Evolutionary conservation across 2,329 filamentous ascomycete genomes (phyloP).

Genomic region (Aspergillus pseudonomiae): DNA sequence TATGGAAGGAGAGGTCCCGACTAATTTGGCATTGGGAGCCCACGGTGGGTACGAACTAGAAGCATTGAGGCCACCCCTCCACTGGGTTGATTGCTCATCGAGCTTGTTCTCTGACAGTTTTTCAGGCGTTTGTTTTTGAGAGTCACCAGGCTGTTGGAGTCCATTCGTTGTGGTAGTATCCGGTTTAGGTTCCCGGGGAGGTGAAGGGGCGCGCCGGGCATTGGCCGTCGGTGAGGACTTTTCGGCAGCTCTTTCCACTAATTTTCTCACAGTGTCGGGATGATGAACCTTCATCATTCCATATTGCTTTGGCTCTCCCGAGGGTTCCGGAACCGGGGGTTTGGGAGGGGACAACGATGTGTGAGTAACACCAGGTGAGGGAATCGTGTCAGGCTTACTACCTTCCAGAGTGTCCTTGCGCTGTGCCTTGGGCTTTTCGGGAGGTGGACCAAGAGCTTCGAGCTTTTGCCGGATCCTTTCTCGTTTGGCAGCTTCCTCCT

Average conservation of each 20-base stretch:
- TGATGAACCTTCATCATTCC: constrained; percentile 66
- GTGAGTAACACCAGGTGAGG: constrained; percentile 30
- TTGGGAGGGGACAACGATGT: constrained; percentile 58
- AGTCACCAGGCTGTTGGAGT: constrained; percentile 27
- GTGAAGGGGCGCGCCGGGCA: constrained; percentile 35
- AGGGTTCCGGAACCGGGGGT: constrained; percentile 58
- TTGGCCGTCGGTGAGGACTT: constrained; percentile 31
- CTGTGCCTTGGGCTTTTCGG: constrained; percentile 38
- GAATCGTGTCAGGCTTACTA: constrained; percentile 28
- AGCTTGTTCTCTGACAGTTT: constrained; percentile 28
- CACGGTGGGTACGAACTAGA: constrained; percentile 42
- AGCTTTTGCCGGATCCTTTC: constrained; percentile 62
- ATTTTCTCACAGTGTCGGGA: constrained; percentile 55
- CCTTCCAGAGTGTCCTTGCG: constrained; percentile 31
- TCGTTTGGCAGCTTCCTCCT: constrained; percentile 59
- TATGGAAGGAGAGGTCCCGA: constrained; percentile 35
- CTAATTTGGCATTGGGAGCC: constrained; percentile 40
- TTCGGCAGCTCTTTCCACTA: constrained; percentile 41
- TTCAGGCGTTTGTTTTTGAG: constrained; percentile 23
- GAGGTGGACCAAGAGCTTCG: constrained; percentile 54
- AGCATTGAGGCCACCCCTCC: constrained; percentile 42
- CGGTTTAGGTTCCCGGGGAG: constrained; percentile 33
- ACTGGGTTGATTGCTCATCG: constrained; percentile 40
- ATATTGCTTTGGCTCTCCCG: constrained; percentile 61
- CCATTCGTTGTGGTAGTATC: constrained; percentile 34